Evolutionary conservation across 441 rosid genomes (phyloP).

Genomic region (Omphalea diandra): DNA sequence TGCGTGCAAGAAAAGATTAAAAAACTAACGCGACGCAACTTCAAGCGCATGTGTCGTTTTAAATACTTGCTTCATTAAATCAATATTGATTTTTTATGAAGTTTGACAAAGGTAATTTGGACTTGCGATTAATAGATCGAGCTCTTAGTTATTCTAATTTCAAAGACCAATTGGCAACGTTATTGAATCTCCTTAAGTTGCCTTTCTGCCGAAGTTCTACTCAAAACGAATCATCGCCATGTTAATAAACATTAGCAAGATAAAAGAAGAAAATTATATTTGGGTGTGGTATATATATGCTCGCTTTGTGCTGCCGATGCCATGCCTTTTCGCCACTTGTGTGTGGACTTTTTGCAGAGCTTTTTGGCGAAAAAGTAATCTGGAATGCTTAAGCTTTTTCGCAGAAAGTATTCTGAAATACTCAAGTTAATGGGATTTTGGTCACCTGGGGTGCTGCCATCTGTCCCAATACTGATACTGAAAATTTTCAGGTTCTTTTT

Average conservation of each 20-base stretch:
- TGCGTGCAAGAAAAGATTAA: too few species aligned
- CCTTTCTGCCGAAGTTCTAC: not conserved
- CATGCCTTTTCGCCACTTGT: too few species aligned
- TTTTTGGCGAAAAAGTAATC: constrained; percentile 20
- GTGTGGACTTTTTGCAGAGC: too few species aligned
- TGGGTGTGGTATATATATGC: constrained; percentile 4
- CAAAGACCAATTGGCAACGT: not conserved
- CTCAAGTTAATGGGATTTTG: too few species aligned
- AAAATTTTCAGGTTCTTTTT: not conserved
- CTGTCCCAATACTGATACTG: constrained; percentile 22
- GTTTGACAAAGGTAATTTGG: too few species aligned
- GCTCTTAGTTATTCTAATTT: not conserved
- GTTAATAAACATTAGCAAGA: too few species aligned
- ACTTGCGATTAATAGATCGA: not conserved
- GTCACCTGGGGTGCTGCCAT: constrained; percentile 40
- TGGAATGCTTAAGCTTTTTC: not conserved
- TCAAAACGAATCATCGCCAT: not conserved
- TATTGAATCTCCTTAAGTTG: not conserved
- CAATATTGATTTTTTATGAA: too few species aligned
- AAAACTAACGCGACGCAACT: too few species aligned
- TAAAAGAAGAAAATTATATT: not conserved
- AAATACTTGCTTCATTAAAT: too few species aligned
- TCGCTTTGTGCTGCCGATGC: too few species aligned
- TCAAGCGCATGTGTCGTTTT: too few species aligned
- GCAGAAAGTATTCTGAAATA: too few species aligned